phyloP scores from a whole-genome alignment of 257 asterid genomes.

The Lycium barbarum region DNA sequence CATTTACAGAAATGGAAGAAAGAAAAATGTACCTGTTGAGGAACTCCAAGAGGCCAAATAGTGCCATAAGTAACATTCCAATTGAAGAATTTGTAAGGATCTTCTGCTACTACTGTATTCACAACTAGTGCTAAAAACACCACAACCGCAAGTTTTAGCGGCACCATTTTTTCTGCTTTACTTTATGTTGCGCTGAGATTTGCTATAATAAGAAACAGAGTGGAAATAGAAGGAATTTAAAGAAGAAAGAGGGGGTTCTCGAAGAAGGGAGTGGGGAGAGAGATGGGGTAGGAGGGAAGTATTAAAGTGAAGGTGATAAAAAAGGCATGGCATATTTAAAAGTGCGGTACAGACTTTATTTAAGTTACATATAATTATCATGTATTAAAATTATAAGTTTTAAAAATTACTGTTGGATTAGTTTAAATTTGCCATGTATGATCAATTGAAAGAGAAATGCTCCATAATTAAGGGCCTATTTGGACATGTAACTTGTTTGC shows the following conservation, averaged over 20 bases:
- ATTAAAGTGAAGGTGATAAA: conserved; percentile 26
- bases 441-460: neutral
- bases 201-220: neutral
- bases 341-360: conserved; percentile 40
- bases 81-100: conserved; percentile 77
- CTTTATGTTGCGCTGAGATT: conserved; percentile 4
- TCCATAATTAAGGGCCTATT: neutral
- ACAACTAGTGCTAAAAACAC: conserved; percentile 30
- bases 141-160: conserved; percentile 47
- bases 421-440: no score
- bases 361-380: neutral
- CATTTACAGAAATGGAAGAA: neutral
- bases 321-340: conserved; percentile 41
- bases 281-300: conserved; percentile 39
- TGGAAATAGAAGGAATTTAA: conserved; percentile 18
- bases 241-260: neutral
- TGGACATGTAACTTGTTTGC: no score
- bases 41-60: conserved; percentile 72
- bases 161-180: conserved; percentile 39
- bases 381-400: no score
- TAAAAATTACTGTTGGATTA: no score
- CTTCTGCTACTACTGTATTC: conserved; percentile 62
- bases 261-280: neutral
- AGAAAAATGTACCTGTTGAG: conserved; percentile 61
- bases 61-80: conserved; percentile 84